phyloP scores from a whole-genome alignment of 805 yeast species.

The Candida easanensis region DNA sequence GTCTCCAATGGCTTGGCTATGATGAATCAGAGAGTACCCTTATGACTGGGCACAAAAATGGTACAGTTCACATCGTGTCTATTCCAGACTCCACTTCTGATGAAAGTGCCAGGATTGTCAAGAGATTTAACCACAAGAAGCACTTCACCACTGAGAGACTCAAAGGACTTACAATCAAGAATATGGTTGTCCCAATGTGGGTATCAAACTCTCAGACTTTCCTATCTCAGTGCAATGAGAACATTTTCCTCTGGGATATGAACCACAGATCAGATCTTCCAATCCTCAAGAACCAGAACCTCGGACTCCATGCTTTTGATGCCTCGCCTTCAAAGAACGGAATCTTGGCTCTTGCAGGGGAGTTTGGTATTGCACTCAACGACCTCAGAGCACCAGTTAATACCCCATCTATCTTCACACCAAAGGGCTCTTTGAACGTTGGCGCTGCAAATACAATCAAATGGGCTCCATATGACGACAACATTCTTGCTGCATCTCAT shows the following conservation, averaged over 20 bases:
- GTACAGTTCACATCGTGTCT: constrained; percentile 67
- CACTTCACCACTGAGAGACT: constrained; percentile 41
- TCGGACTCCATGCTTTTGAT: constrained; percentile 52
- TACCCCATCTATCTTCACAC: constrained; percentile 40
- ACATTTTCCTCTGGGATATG: constrained; percentile 75
- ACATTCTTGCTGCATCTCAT: constrained; percentile 64
- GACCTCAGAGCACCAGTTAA: constrained; percentile 52
- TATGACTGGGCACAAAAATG: constrained; percentile 75
- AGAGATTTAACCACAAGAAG: constrained; percentile 74
- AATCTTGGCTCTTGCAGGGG: constrained; percentile 61
- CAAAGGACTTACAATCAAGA: constrained; percentile 17
- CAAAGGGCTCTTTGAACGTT: constrained; percentile 31
- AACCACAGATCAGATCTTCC: constrained; percentile 58
- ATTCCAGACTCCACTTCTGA: constrained; percentile 53
- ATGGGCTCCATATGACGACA: constrained; percentile 64
- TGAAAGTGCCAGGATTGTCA: constrained; percentile 68
- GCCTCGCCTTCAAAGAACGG: constrained; percentile 45
- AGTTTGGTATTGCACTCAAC: constrained; percentile 69
- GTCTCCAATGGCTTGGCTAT: constrained; percentile 51
- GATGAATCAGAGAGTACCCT: constrained; percentile 37
- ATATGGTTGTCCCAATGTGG: constrained; percentile 22
- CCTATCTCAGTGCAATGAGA: constrained; percentile 62
- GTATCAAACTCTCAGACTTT: constrained; percentile 32
- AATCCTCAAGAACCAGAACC: constrained; percentile 46
- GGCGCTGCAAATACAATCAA: constrained; percentile 42